A percentile compares a stretch with the other conserved stretches of the same genome.
Evolutionary conservation across 2,329 filamentous ascomycete genomes (phyloP).

Genomic region (Aspergillus bombycis): DNA sequence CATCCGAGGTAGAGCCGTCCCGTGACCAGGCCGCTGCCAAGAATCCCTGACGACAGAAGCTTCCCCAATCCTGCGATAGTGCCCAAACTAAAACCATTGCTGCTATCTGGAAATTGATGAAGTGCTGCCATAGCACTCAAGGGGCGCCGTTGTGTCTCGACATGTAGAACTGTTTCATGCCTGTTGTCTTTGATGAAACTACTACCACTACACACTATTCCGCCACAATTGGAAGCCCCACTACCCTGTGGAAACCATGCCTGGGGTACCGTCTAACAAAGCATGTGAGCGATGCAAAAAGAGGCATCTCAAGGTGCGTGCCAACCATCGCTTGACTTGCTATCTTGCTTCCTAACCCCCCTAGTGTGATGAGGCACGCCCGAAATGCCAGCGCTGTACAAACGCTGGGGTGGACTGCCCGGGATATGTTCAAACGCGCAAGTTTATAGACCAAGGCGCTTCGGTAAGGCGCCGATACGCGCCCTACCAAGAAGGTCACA

Average conservation of each 20-base stretch:
- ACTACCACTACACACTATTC: neutral
- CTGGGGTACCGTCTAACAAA: slow-evolving; percentile 44
- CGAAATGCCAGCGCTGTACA: slow-evolving; percentile 42
- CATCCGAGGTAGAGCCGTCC: neutral
- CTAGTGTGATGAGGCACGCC: slow-evolving; percentile 46
- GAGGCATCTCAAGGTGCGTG: slow-evolving; percentile 42
- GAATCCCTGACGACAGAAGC: neutral
- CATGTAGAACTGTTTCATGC: slow-evolving; percentile 3
- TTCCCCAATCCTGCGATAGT: neutral
- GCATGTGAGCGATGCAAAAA: slow-evolving; percentile 46
- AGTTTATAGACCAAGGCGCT: slow-evolving; percentile 48
- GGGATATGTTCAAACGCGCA: slow-evolving; percentile 47
- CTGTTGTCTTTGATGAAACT: neutral
- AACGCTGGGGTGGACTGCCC: slow-evolving; percentile 43
- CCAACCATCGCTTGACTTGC: neutral
- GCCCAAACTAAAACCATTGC: neutral
- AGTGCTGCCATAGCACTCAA: neutral
- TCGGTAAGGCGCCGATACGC: slow-evolving; percentile 44
- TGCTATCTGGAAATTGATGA: neutral
- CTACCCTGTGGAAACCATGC: slow-evolving; percentile 29
- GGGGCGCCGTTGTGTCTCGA: neutral
- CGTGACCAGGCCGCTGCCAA: neutral
- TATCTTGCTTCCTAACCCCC: neutral
- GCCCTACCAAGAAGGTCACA: slow-evolving; percentile 36
- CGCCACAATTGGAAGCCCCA: slow-evolving; percentile 8